These are phyloP conservation scores for Lunasporangiospora selenospora DNA, from an alignment of 192 early-diverging fungal species.

Conservation along the genomic window DNA sequence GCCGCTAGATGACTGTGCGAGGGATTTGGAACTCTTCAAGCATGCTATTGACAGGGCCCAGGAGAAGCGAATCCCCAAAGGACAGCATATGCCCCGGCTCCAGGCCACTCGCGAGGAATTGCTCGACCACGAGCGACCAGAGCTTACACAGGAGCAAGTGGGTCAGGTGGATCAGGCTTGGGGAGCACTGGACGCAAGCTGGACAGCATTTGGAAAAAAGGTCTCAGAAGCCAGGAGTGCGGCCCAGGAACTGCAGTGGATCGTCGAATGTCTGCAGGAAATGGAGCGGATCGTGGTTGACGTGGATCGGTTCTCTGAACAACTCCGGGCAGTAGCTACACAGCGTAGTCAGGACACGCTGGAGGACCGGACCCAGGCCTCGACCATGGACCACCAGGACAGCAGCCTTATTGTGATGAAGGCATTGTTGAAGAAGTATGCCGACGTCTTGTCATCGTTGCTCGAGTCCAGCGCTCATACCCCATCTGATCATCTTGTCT, in stretches of 20 bases:
- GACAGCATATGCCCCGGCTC: constrained; percentile 5
- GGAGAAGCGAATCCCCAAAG: constrained; percentile 7
- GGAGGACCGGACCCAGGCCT: constrained; percentile 16
- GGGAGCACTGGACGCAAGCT: constrained; percentile 18
- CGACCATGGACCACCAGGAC: constrained; percentile 24
- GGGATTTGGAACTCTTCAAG: constrained; percentile 30
- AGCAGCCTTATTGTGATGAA: constrained; percentile 20
- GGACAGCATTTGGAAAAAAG: constrained; percentile 13
- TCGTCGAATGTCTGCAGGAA: constrained; percentile 37
- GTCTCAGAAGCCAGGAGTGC: constrained; percentile 10
- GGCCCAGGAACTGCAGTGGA: constrained; percentile 39
- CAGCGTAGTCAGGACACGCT: constrained; percentile 33
- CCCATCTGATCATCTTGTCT: constrained; percentile 14
- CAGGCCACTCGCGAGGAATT: constrained; percentile 31
- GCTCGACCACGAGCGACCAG: constrained; percentile 32
- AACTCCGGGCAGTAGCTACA: constrained; percentile 17
- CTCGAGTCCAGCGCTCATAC: constrained; percentile 21
- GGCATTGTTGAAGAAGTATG: constrained; percentile 14
- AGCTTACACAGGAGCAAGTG: constrained; percentile 24
- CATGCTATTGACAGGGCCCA: constrained; percentile 5
- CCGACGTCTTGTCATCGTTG: constrained; percentile 4
- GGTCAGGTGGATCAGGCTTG: constrained; percentile 26
- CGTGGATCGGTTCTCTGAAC: constrained; percentile 27
- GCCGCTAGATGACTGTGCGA: constrained; percentile 18
- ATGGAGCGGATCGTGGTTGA: constrained; percentile 31